A percentile compares a stretch with the other conserved stretches of the same genome.
Conservation (phyloP, 768 basidiomycete species). For the Mycena sanguinolenta region DNA sequence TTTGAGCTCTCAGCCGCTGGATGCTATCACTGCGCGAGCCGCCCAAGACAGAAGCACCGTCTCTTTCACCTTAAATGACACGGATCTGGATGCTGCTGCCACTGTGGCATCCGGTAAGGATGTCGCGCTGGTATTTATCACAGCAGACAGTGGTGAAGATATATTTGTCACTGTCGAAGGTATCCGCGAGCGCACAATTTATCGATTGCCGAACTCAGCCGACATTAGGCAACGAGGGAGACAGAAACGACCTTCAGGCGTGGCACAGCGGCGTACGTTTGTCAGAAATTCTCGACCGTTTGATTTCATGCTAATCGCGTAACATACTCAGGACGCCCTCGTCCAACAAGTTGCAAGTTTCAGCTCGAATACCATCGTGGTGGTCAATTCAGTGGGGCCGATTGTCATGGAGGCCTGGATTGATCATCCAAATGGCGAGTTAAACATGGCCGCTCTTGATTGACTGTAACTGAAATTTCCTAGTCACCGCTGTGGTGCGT, state of each 20-base stretch:
- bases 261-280: conserved; percentile 64
- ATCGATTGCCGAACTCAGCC: conserved; percentile 60
- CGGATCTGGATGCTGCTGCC: conserved; percentile 60
- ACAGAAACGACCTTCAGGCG: conserved; percentile 63
- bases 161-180: conserved; percentile 21
- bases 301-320: neutral
- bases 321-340: conserved; percentile 53
- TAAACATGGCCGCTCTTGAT: conserved; percentile 50
- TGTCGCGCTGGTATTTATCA: conserved; percentile 68
- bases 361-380: conserved; percentile 72
- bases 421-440: conserved; percentile 62
- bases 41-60: conserved; percentile 55
- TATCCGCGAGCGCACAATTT: conserved; percentile 50
- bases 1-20: conserved; percentile 48
- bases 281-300: neutral
- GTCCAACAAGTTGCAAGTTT: conserved; percentile 67
- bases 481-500: conserved; percentile 55
- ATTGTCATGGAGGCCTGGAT: conserved; percentile 72
- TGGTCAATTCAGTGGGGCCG: conserved; percentile 76
- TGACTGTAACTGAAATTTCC: conserved; percentile 7
- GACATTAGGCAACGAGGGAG: conserved; percentile 65
- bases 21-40: conserved; percentile 61
- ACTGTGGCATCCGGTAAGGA: conserved; percentile 59
- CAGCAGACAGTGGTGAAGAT: conserved; percentile 39
- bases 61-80: conserved; percentile 62